Base-by-base conservation (phyloP, 2,329 filamentous ascomycete species). In the Leptoxyphium fumago region DNA sequence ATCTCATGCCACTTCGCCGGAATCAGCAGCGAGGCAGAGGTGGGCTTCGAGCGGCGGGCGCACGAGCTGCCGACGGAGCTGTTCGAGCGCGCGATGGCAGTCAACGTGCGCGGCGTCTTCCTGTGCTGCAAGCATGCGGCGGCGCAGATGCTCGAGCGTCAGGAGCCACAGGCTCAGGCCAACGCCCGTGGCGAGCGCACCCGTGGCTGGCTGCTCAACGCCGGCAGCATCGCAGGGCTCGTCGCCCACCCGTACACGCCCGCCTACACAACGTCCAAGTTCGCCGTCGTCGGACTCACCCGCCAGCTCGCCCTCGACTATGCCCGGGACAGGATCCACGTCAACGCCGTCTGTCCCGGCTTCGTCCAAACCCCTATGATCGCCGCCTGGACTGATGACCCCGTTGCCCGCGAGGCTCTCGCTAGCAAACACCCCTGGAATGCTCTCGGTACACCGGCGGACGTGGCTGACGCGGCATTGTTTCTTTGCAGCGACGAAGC, bases 121-220 rank as follows among this genome's bases (percentile, higher is more conserved):
- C 51, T 67, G 5, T 64, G 65, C 11, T 65, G 62, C 41, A 68
- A 68, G 48, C 62, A 64, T 42, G 61, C 59, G 2, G 44, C 60
- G 13, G 46, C 53, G 6, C 62, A 65, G 48, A 66, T 67, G 63
- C 44, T 66, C n/a, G 48, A 48, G 18, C 21, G 21, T 4, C 65
- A 67, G 46, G 60, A 62, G 15, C 63, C 60, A 1, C 43, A 48
- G 10, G 48, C 44, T 39, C 44, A 47, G 29, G 34, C 34, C 13
- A 55, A 62, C 11, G 52, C 49, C 3, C 53, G 53, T 2, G 65
- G 69, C 10, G 64, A 70, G 17, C 40, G 50, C 34, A 55, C 51
- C 1, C 50, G 68, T 39, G 71, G 70, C 0, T 72, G 68, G 66
- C 69, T 73, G 42, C 60, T 74, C 13, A 74, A 73, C 43, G 64